Percentiles rank a stretch among this genome's conserved stretches.
phyloP scores from a whole-genome alignment of 352 stramenopile genomes.

The Phytophthora boehmeriae region DNA sequence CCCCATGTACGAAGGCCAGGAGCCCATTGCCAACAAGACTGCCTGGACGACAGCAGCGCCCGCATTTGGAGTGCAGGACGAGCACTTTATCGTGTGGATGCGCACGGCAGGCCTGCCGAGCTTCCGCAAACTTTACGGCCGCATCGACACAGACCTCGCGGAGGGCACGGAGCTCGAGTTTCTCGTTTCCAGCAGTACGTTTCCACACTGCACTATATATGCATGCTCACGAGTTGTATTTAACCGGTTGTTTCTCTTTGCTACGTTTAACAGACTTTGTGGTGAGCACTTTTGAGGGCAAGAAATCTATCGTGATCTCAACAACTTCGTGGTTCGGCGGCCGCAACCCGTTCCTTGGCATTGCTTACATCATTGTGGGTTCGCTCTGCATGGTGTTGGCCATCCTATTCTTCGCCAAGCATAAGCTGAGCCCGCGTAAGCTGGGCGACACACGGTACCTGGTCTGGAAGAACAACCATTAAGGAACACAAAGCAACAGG shows the following conservation, averaged over 20 bases:
- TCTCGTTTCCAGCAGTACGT: conserved; percentile 90
- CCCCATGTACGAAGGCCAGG: conserved; percentile 63
- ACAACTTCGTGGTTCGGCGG: conserved; percentile 97
- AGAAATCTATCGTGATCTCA: conserved; percentile 96
- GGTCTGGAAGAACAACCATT: conserved; percentile 96
- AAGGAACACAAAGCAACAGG: conserved; percentile 20
- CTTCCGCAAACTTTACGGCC: conserved; percentile 99
- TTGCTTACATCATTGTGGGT: conserved; percentile 96
- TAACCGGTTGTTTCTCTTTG: conserved; percentile 7
- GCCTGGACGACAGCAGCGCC: conserved; percentile 70
- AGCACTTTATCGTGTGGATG: conserved; percentile 99
- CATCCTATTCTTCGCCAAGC: conserved; percentile 96
- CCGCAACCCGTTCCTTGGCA: conserved; percentile 96
- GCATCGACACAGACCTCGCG: conserved; percentile 93
- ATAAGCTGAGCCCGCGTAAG: conserved; percentile 94
- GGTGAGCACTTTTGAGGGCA: conserved; percentile 94
- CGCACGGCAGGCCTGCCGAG: conserved; percentile 95
- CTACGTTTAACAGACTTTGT: conserved; percentile 93
- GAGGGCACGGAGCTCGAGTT: conserved; percentile 92
- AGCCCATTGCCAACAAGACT: conserved; percentile 73
- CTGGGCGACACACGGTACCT: conserved; percentile 95
- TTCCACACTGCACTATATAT: conserved; percentile 1
- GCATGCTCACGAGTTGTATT: not conserved
- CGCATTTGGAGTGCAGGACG: conserved; percentile 94
- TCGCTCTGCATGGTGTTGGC: conserved; percentile 93